These are phyloP conservation scores for Dioszegia aurantiaca DNA, from an alignment of 768 basidiomycete genomes.

Conservation along the genomic window DNA sequence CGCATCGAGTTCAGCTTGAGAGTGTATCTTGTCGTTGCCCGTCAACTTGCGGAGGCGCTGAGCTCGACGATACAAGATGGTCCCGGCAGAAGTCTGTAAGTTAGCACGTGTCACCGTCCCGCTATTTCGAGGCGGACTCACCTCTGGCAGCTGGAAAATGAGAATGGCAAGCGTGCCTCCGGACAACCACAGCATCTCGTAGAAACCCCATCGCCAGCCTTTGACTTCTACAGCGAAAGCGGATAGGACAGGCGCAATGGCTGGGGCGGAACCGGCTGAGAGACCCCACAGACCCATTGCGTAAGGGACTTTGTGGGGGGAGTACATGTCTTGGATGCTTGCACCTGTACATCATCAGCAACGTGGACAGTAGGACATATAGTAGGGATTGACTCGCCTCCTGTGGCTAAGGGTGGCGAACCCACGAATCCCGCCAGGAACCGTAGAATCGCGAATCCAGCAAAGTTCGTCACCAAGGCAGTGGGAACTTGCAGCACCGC, in stretches of 20 bases:
- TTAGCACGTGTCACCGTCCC: neutral
- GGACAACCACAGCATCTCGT: conserved; percentile 50
- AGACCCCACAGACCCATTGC: conserved; percentile 48
- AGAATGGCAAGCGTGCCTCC: conserved; percentile 42
- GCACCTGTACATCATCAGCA: conserved; percentile 24
- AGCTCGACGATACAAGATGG: conserved; percentile 52
- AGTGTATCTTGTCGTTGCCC: conserved; percentile 47
- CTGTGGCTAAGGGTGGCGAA: conserved; percentile 52
- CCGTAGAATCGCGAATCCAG: conserved; percentile 47
- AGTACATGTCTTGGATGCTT: conserved; percentile 48
- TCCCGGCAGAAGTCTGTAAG: conserved; percentile 45
- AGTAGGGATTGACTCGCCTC: conserved; percentile 44
- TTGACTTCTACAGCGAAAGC: conserved; percentile 50
- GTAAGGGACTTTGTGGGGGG: conserved; percentile 36
- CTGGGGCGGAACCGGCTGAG: conserved; percentile 45
- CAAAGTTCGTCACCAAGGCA: conserved; percentile 43
- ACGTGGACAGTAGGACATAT: neutral
- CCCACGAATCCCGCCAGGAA: conserved; percentile 53
- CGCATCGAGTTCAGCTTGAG: conserved; percentile 44
- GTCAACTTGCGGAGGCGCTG: conserved; percentile 52
- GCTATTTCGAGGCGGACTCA: neutral
- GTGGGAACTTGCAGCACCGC: conserved; percentile 51
- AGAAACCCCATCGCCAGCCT: conserved; percentile 53
- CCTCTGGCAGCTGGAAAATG: conserved; percentile 50
- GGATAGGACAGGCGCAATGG: conserved; percentile 46